Percentiles rank a stretch among this genome's conserved stretches.
Conservation (phyloP, 2,329 filamentous ascomycete genomes). For the Rutstroemia sp. region DNA sequence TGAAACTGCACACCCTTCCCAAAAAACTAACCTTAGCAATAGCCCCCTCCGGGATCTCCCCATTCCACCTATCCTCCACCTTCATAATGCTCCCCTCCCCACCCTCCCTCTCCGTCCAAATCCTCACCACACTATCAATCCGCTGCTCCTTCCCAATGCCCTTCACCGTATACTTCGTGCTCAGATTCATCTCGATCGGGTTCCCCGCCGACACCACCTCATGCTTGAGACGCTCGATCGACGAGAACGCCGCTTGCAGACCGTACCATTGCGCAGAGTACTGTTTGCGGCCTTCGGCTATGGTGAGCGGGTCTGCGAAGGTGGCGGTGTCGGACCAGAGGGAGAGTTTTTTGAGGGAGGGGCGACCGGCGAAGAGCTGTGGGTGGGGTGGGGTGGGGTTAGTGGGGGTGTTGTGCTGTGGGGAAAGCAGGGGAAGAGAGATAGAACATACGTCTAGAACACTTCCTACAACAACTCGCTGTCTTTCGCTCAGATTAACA, state of each 20-base stretch:
- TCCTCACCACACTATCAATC: constrained; percentile 41
- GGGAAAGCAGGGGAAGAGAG: background rate
- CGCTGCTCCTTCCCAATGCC: constrained; percentile 43
- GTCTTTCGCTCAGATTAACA: constrained; percentile 40
- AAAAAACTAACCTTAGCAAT: constrained; percentile 42
- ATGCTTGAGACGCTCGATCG: constrained; percentile 48
- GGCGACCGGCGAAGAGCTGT: constrained; percentile 51
- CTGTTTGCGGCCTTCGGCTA: constrained; percentile 46
- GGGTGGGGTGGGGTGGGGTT: background rate
- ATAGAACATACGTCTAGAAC: constrained; percentile 42
- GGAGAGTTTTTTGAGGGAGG: constrained; percentile 49
- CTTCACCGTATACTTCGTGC: constrained; percentile 46
- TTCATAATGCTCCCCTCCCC: constrained; percentile 37
- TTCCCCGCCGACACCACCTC: constrained; percentile 47
- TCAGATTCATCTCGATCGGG: constrained; percentile 50
- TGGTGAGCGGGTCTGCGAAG: constrained; percentile 52
- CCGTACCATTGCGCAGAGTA: constrained; percentile 48
- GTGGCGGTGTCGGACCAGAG: constrained; percentile 51
- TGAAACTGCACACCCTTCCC: background rate
- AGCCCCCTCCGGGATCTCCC: constrained; percentile 40
- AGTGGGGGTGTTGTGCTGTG: background rate
- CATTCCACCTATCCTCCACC: constrained; percentile 49
- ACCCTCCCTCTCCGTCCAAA: constrained; percentile 34
- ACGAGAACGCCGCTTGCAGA: constrained; percentile 47
- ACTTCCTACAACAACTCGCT: constrained; percentile 48